Evolutionary conservation across 495 filamentous ascomycete species (phyloP), one percentile per base, ranked within the genome.

Genomic region (Thozetella sp.): DNA sequence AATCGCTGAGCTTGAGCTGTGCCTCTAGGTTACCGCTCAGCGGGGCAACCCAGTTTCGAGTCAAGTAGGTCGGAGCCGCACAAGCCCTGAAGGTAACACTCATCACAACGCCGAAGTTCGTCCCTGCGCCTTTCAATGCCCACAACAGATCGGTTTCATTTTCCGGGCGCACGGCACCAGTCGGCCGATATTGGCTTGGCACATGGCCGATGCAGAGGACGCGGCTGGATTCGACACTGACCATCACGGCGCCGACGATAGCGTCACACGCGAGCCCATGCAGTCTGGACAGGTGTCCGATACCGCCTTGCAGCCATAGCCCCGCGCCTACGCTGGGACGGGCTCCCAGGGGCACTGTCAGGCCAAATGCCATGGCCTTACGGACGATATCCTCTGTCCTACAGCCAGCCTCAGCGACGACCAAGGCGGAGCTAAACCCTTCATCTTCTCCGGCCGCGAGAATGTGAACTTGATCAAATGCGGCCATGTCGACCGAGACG

Each of bases 311-410:
- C 53, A 89, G 71, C 84, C 83, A 88, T 43, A 84, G 62, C 23
- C 86, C 86, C 4, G 83, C 80, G 30, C 86, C 86, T 50, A 88
- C 85, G 57, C 85, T 86, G 65, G 85, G 86, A 40, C 85, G 82
- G 34, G 82, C 59, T 9, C 85, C 86, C 43, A 88, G 66, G 2
- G 86, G 86, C 23, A 88, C 82, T 63, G 81, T 83, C 56, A 88
- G 2, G 37, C 80, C 81, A 9, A 57, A 70, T 26, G 58, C 69
- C 78, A 83, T 81, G 57, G 84, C 65, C 58, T 78, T 77, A 56
- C 65, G 63, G 65, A 88, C 54, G 64, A 89, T 83, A 67, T 87
- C 82, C 6, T 75, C 84, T 15, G 82, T 78, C 57, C 77, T 85
- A 70, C 78, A 86, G 58, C 84, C 85, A 15, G 79, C 74, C 55